Percentiles rank a stretch among this genome's conserved stretches.
phyloP scores from a whole-genome alignment of 345 rosid species.

The Capsella bursapastoris region DNA sequence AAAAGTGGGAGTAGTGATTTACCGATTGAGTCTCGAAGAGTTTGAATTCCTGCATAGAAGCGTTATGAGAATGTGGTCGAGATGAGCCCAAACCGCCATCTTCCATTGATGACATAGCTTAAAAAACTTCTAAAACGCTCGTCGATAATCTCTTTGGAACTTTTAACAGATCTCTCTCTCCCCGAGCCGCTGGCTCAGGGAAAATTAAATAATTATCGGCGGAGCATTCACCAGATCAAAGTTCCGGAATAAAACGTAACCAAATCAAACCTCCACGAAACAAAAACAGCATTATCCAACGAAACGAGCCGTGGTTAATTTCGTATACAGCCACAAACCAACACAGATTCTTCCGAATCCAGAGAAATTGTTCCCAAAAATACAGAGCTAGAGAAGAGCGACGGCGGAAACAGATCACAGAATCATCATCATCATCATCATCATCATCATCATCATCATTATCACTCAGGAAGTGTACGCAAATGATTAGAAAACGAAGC shows the following conservation, averaged over 20 bases:
- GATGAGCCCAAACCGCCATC: slow-evolving; percentile 2
- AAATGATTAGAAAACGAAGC: background rate
- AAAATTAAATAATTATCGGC: background rate
- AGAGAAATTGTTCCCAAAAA: no score
- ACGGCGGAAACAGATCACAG: background rate
- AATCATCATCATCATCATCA: background rate
- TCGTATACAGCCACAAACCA: background rate
- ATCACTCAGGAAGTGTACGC: background rate
- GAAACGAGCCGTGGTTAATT: background rate
- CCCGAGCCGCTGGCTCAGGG: slow-evolving; percentile 45
- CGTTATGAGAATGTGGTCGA: slow-evolving; percentile 4
- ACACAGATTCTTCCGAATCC: no score
- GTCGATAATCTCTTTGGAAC: background rate
- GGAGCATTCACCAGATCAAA: slow-evolving; percentile 33
- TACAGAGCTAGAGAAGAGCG: no score
- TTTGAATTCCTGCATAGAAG: slow-evolving; percentile 34
- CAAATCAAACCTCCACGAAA: slow-evolving; percentile 13
- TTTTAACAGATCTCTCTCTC: slow-evolving; percentile 10
- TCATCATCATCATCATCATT: background rate
- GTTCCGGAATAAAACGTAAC: slow-evolving; percentile 18
- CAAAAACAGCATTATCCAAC: background rate
- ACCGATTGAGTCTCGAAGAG: slow-evolving; percentile 45
- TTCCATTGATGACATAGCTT: slow-evolving; percentile 13
- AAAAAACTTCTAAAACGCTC: background rate
- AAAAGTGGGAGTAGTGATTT: background rate